phyloP scores from a whole-genome alignment of 345 rosid species.

The Rhodamnia rubescens region DNA sequence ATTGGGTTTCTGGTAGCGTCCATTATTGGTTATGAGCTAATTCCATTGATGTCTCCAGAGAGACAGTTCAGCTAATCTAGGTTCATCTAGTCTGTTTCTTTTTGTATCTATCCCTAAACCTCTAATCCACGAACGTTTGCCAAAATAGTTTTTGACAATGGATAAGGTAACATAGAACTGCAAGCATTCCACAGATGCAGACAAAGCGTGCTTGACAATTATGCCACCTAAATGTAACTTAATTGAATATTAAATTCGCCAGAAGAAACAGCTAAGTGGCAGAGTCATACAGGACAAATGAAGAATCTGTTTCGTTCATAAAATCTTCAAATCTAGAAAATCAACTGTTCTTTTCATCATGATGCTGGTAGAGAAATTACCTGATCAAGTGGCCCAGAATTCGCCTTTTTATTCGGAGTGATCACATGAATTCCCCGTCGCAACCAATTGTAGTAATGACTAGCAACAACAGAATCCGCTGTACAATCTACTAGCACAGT shows the following conservation, averaged over 20 bases:
- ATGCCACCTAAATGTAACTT: neutral
- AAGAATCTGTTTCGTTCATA: neutral
- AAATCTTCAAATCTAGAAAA: neutral
- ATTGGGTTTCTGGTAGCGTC: neutral
- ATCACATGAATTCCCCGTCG: conserved; percentile 90
- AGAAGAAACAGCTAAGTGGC: neutral
- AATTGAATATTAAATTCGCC: neutral
- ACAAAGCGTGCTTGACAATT: neutral
- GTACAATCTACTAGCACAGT: conserved; percentile 97
- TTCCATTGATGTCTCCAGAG: neutral
- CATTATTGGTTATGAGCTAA: neutral
- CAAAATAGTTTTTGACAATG: neutral
- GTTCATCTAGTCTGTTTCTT: neutral
- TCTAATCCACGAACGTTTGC: neutral
- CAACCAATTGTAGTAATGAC: conserved; percentile 78
- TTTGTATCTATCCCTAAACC: neutral
- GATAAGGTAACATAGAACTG: neutral
- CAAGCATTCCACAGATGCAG: neutral
- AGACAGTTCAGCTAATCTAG: neutral
- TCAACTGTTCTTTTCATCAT: neutral
- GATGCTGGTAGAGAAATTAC: conserved; percentile 16
- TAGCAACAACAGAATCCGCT: conserved; percentile 76
- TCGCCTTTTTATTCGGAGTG: conserved; percentile 95
- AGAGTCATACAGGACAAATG: neutral
- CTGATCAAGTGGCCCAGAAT: conserved; percentile 98